Conservation (phyloP, 495 filamentous ascomycete species). For the Aspergillus homomorphus region DNA sequence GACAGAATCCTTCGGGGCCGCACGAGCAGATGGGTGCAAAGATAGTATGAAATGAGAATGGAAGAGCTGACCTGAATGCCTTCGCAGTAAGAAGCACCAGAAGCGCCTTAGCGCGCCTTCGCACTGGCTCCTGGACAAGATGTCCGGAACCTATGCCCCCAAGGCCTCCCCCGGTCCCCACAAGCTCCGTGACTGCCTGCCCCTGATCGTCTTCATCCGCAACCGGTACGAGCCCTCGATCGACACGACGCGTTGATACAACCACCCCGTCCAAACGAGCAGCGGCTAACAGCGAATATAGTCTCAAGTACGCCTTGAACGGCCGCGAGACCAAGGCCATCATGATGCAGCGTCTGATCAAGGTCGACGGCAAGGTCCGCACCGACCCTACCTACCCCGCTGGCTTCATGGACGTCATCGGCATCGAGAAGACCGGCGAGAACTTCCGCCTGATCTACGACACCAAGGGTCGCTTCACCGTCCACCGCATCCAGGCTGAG, state of each 20-base stretch:
- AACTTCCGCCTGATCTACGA: conserved; percentile 99
- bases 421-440: conserved; percentile 98
- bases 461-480: conserved; percentile 99
- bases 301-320: conserved; percentile 99
- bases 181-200: conserved; percentile 98
- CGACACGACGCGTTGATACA: background rate
- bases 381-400: conserved; percentile 97
- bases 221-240: conserved; percentile 57
- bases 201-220: conserved; percentile 97
- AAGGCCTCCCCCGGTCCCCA: conserved; percentile 95
- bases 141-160: conserved; percentile 95
- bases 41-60: conserved; percentile 5
- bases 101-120: conserved; percentile 98
- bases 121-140: conserved; percentile 99
- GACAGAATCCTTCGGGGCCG: background rate
- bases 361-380: conserved; percentile 99
- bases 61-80: conserved; percentile 33
- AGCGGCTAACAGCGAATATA: conserved; percentile 26
- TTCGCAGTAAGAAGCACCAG: conserved; percentile 92
- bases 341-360: conserved; percentile 99
- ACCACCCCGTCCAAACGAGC: conserved; percentile 3
- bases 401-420: conserved; percentile 99
- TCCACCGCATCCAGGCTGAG: conserved; percentile 96
- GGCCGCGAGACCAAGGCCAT: conserved; percentile 95
- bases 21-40: background rate